Evolutionary conservation across 495 filamentous ascomycete species (phyloP).

Genomic region (Echria macrotheca): DNA sequence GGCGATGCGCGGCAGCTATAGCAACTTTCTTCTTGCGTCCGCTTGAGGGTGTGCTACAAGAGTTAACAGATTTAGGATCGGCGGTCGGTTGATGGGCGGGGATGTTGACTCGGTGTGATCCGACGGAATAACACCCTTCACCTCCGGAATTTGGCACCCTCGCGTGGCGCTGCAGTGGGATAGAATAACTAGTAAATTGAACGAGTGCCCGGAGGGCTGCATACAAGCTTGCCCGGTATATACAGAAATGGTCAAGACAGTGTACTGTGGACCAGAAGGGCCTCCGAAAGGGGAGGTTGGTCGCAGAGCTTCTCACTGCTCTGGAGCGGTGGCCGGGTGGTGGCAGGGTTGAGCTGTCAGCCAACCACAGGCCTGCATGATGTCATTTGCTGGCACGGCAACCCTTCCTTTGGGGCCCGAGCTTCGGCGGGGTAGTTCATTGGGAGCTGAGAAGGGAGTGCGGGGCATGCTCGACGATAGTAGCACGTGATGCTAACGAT

Average conservation of each 20-base stretch:
- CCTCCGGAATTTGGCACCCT: no score
- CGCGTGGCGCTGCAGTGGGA: no score
- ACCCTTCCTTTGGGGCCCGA: constrained; percentile 9
- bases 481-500: no score
- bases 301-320: neutral
- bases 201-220: neutral
- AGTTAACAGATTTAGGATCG: neutral
- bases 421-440: constrained; percentile 17
- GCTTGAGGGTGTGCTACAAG: neutral
- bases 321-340: constrained; percentile 5
- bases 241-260: no score
- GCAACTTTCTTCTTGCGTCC: no score
- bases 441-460: neutral
- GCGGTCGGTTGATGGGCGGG: no score
- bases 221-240: neutral
- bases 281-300: neutral
- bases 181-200: neutral
- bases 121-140: no score
- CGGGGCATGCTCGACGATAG: neutral
- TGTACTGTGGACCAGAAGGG: neutral
- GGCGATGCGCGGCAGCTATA: no score
- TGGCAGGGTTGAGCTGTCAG: neutral
- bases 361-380: constrained; percentile 20
- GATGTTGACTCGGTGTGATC: no score
- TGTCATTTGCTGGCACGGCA: constrained; percentile 27